Evolutionary conservation across 2,329 filamentous ascomycete genomes (phyloP), one percentile per base, ranked within the genome.

Genomic region (Aspergillus clavatus): DNA sequence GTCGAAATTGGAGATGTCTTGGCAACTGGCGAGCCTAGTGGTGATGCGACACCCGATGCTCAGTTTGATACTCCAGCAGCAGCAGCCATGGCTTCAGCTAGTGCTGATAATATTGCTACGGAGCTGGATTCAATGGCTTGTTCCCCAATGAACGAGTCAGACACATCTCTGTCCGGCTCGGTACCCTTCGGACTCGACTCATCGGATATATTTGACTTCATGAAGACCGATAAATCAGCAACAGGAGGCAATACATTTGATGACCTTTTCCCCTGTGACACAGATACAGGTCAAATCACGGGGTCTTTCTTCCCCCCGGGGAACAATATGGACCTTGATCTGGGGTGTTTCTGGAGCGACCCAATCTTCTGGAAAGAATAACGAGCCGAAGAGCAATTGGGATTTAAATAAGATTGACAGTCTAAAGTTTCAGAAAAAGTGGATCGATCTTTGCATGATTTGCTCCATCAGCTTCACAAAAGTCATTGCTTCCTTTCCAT

Each of bases 291-390:
- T 16, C 63, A 67, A 38, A 60, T 68, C 1, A 66, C 63, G 0
- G 63, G 63, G n/a, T 66, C 63, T 4, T 66, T 68, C 42, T 68
- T 68, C 47, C 64, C 63, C n/a, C 39, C 51, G 5, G 55, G 52
- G 18, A 40, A 50, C 4, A 61, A 56, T 21, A 33, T 66, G 21
- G 63, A 66, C 28, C 44, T 66, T 36, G 62, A 66, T 19, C 46
- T 66, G 45, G 59, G 56, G 1, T 63, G 59, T 48, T 56, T 61
- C 45, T 65, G 61, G 58, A 57, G 58, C 28, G 62, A 63, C 45
- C 54, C 61, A 5, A 51, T 61, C 7, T 61, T 52, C 23, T 61
- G 31, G 56, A 41, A 38, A 29, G 16, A 18, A 14, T 22, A 27
- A 28, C 31, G n/a, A 16, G 8, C n/a, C n/a, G n/a, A n/a, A n/a